These are phyloP conservation scores for Acanthochlamys bracteata DNA, from an alignment of 106 monocot genomes.

Conservation along the genomic window DNA sequence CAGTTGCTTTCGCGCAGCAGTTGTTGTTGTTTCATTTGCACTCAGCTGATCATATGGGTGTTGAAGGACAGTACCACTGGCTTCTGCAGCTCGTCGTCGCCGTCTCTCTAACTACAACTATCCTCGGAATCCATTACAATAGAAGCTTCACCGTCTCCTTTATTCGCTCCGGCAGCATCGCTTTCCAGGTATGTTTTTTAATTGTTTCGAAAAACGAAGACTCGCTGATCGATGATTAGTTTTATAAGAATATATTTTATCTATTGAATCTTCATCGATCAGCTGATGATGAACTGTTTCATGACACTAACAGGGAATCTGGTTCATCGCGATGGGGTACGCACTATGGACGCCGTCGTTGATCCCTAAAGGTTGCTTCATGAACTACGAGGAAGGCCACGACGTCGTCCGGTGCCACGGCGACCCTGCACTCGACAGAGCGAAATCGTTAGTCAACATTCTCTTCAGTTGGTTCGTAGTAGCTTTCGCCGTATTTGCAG, in stretches of 20 bases:
- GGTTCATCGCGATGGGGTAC: slow-evolving; percentile 26
- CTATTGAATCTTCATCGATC: no score
- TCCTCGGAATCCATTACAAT: slow-evolving; percentile 33
- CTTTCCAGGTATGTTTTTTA: slow-evolving; percentile 13
- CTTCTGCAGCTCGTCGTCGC: slow-evolving; percentile 57
- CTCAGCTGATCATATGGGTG: slow-evolving; percentile 82
- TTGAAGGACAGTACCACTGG: slow-evolving; percentile 79
- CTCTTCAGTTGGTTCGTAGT: slow-evolving; percentile 30
- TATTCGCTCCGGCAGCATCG: slow-evolving; percentile 53
- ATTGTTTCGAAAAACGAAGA: no score
- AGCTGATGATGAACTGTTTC: no score
- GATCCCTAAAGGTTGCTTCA: slow-evolving; percentile 30
- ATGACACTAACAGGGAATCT: slow-evolving; percentile 9
- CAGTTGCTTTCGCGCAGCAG: slow-evolving; percentile 55
- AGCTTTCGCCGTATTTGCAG: neutral
- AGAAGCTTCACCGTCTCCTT: slow-evolving; percentile 48
- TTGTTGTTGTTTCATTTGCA: slow-evolving; percentile 73
- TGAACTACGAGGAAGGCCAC: slow-evolving; percentile 29
- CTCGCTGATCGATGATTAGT: no score
- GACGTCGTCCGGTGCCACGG: slow-evolving; percentile 23
- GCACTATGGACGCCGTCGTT: slow-evolving; percentile 28
- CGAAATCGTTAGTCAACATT: slow-evolving; percentile 30
- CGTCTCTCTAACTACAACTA: slow-evolving; percentile 48
- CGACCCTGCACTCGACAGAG: slow-evolving; percentile 16
- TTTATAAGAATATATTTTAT: no score